These are phyloP conservation scores for Neofusicoccum cordaticola DNA, from an alignment of 2,329 filamentous ascomycete genomes.

Conservation along the genomic window DNA sequence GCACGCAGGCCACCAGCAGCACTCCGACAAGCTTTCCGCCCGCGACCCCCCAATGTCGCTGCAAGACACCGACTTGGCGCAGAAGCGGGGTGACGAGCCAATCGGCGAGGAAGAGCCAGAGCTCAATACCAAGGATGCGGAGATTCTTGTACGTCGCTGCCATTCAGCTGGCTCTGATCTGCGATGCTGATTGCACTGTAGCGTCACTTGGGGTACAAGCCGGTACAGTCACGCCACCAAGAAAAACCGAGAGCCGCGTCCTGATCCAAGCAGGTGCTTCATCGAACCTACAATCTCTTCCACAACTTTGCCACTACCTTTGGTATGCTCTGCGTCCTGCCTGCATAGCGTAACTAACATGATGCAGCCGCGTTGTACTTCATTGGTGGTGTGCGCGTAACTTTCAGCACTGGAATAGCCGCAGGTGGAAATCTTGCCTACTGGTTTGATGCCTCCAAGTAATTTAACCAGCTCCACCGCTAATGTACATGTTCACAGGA, in stretches of 20 bases:
- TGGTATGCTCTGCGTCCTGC: background rate
- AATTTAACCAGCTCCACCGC: too few species aligned
- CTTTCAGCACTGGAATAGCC: conserved; percentile 61
- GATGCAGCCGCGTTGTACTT: conserved; percentile 58
- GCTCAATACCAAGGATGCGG: conserved; percentile 6
- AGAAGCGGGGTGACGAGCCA: background rate
- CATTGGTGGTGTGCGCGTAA: conserved; percentile 58
- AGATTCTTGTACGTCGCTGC: background rate
- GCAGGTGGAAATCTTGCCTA: conserved; percentile 61
- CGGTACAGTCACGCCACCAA: background rate
- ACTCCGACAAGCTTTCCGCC: background rate
- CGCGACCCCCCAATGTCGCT: background rate
- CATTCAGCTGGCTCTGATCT: background rate
- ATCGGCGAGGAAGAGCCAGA: background rate
- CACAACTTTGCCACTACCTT: conserved; percentile 14
- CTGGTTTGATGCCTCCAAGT: conserved; percentile 41
- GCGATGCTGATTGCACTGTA: background rate
- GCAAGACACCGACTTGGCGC: background rate
- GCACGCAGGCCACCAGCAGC: background rate
- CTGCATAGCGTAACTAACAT: conserved; percentile 8
- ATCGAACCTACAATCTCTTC: conserved; percentile 13
- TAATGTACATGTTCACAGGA: conserved; percentile 39
- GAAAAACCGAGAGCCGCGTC: background rate
- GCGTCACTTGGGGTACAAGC: conserved; percentile 12
- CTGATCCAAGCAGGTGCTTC: background rate